A percentile compares a stretch with the other conserved stretches of the same genome.
Conservation (phyloP, 1,284 basidiomycete species). For the Athelia sp. region DNA sequence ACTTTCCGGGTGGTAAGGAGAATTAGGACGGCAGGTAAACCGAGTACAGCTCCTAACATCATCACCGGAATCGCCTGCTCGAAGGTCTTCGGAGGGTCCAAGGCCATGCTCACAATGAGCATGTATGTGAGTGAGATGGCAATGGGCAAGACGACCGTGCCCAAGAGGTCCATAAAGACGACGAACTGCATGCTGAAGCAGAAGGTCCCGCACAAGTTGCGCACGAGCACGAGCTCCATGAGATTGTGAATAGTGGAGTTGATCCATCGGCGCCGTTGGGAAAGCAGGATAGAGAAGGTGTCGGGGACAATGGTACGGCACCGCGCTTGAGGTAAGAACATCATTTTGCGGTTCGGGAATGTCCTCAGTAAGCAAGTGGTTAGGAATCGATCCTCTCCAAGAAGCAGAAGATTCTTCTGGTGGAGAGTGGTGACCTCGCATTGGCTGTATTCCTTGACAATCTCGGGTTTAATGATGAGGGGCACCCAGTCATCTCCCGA, state of each 20-base stretch:
- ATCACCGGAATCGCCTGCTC: slow-evolving; percentile 93
- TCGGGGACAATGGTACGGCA: slow-evolving; percentile 97
- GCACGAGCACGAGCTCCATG: slow-evolving; percentile 97
- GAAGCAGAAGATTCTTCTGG: slow-evolving; percentile 94
- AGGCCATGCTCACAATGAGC: slow-evolving; percentile 78
- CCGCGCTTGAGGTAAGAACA: slow-evolving; percentile 95
- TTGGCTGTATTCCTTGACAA: slow-evolving; percentile 96
- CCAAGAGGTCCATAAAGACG: slow-evolving; percentile 97
- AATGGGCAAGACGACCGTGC: slow-evolving; percentile 92
- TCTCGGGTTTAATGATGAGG: slow-evolving; percentile 95
- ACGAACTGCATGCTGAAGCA: slow-evolving; percentile 99
- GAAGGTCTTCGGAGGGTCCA: slow-evolving; percentile 82
- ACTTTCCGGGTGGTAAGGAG: slow-evolving; percentile 92
- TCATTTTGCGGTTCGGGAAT: slow-evolving; percentile 98
- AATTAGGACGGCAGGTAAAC: slow-evolving; percentile 91
- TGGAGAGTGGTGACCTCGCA: slow-evolving; percentile 91
- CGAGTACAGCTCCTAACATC: slow-evolving; percentile 86
- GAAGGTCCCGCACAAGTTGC: slow-evolving; percentile 93
- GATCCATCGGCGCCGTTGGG: slow-evolving; percentile 98
- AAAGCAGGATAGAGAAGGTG: slow-evolving; percentile 89
- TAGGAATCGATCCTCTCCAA: slow-evolving; percentile 98
- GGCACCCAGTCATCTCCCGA: slow-evolving; percentile 97
- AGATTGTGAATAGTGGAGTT: slow-evolving; percentile 99
- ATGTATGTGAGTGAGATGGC: slow-evolving; percentile 91
- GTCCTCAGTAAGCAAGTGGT: slow-evolving; percentile 93